phyloP scores from a whole-genome alignment of 2,329 filamentous ascomycete species.

The Chaetoscypha palmicola region DNA sequence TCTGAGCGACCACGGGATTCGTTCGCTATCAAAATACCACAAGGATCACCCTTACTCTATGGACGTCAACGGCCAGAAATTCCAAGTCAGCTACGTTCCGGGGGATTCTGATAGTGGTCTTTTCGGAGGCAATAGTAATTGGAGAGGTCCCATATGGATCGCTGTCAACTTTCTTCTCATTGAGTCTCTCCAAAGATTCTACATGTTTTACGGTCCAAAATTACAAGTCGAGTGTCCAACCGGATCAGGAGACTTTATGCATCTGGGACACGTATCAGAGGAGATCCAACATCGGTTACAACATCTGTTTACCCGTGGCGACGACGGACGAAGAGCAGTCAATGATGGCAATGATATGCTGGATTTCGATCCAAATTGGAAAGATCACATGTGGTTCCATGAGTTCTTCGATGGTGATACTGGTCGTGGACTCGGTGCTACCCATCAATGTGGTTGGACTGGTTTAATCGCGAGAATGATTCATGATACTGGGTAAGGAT shows the following conservation, averaged over 20 bases:
- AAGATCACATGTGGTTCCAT: slow-evolving; percentile 89
- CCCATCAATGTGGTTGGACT: slow-evolving; percentile 95
- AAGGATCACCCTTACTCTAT: slow-evolving; percentile 86
- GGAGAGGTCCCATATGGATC: slow-evolving; percentile 92
- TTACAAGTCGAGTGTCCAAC: slow-evolving; percentile 91
- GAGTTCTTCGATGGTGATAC: slow-evolving; percentile 95
- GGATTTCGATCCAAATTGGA: slow-evolving; percentile 90
- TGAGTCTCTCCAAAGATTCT: slow-evolving; percentile 90
- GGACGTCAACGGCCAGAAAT: slow-evolving; percentile 88
- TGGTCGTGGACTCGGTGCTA: slow-evolving; percentile 82
- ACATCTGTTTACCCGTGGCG: slow-evolving; percentile 78
- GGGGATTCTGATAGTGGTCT: slow-evolving; percentile 95
- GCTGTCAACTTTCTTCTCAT: slow-evolving; percentile 93
- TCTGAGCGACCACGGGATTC: slow-evolving; percentile 80
- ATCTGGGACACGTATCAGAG: slow-evolving; percentile 88
- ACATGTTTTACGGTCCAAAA: slow-evolving; percentile 86
- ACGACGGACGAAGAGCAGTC: slow-evolving; percentile 81
- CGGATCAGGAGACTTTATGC: slow-evolving; percentile 90
- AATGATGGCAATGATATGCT: slow-evolving; percentile 79
- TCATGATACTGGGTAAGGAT: slow-evolving; percentile 83
- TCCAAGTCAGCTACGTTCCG: slow-evolving; percentile 81
- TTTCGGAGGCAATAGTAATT: slow-evolving; percentile 97
- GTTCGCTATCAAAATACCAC: slow-evolving; percentile 87
- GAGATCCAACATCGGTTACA: slow-evolving; percentile 92
- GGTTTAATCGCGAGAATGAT: slow-evolving; percentile 95